phyloP scores from a whole-genome alignment of 2,329 filamentous ascomycete genomes.

The Aschersonia sp. region DNA sequence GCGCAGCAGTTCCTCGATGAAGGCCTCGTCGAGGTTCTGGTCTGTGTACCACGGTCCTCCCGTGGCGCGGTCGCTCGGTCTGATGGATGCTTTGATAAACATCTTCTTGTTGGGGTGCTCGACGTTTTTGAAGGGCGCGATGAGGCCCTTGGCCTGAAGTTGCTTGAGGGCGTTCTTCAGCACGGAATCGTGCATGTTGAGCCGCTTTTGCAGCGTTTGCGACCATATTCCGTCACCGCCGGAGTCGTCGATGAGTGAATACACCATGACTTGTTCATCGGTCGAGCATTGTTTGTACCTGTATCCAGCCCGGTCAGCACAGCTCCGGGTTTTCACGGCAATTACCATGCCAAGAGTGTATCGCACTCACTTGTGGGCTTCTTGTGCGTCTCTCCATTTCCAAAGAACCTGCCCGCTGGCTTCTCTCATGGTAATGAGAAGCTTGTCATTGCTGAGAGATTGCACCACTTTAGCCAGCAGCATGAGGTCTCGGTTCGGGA shows the following conservation, averaged over 20 bases:
- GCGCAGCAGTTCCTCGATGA: conserved; percentile 64
- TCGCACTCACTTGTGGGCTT: conserved; percentile 42
- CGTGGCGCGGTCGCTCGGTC: conserved; percentile 77
- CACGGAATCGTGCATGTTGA: conserved; percentile 71
- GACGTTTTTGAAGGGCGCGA: conserved; percentile 82
- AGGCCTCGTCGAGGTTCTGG: conserved; percentile 73
- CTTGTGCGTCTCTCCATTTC: conserved; percentile 42
- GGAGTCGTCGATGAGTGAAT: conserved; percentile 75
- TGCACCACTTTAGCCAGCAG: conserved; percentile 42
- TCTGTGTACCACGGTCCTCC: conserved; percentile 93
- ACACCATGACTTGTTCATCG: conserved; percentile 72
- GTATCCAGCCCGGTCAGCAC: not conserved
- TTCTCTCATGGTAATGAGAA: conserved; percentile 34
- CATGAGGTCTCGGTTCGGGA: conserved; percentile 40
- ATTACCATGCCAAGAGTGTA: too few relatives aligned
- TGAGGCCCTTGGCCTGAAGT: conserved; percentile 67
- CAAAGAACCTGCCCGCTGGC: conserved; percentile 29
- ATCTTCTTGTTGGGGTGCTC: conserved; percentile 86
- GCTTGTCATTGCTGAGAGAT: conserved; percentile 42
- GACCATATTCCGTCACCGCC: conserved; percentile 83
- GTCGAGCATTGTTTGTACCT: conserved; percentile 46
- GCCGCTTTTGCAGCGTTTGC: conserved; percentile 64
- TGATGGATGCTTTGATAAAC: conserved; percentile 80
- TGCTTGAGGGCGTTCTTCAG: conserved; percentile 73
- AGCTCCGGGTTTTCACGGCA: too few relatives aligned